These are phyloP conservation scores for Diutina scorzettiae DNA, from an alignment of 1,139 yeast species.

Conservation along the genomic window DNA sequence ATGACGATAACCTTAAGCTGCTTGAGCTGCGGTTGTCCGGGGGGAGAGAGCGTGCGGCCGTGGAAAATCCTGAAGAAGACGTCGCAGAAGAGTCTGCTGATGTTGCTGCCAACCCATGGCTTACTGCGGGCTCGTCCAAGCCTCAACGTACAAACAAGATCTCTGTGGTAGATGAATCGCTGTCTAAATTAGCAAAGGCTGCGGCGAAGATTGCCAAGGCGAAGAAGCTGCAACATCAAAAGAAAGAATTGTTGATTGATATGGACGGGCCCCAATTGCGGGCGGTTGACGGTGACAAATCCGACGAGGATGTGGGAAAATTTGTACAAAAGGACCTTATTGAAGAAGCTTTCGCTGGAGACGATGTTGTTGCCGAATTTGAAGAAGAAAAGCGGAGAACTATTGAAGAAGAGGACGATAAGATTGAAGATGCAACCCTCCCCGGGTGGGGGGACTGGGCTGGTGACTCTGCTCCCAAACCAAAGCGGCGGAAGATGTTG, in stretches of 20 bases:
- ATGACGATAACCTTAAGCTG: constrained; percentile 5
- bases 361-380: constrained; percentile 76
- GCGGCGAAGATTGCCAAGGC: constrained; percentile 28
- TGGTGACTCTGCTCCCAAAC: constrained; percentile 38
- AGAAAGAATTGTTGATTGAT: constrained; percentile 36
- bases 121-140: constrained; percentile 18
- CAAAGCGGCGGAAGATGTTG: constrained; percentile 51
- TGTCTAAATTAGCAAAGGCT: constrained; percentile 36
- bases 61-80: constrained; percentile 2
- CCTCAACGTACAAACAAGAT: constrained; percentile 22
- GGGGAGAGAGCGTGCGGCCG: neutral
- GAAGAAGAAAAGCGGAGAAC: constrained; percentile 58
- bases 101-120: constrained; percentile 61
- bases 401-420: constrained; percentile 74
- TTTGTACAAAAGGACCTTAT: constrained; percentile 78
- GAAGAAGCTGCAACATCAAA: constrained; percentile 23
- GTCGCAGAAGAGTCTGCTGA: constrained; percentile 8
- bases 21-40: neutral
- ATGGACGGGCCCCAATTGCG: constrained; percentile 21
- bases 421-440: constrained; percentile 70
- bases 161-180: constrained; percentile 46
- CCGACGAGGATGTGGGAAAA: constrained; percentile 20
- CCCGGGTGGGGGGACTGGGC: constrained; percentile 98
- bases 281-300: constrained; percentile 19
- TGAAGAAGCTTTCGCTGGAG: constrained; percentile 93